A percentile compares a stretch with the other conserved stretches of the same genome.
These are phyloP conservation scores for Mangifera indica DNA, from an alignment of 345 rosid genomes.

Conservation along the genomic window DNA sequence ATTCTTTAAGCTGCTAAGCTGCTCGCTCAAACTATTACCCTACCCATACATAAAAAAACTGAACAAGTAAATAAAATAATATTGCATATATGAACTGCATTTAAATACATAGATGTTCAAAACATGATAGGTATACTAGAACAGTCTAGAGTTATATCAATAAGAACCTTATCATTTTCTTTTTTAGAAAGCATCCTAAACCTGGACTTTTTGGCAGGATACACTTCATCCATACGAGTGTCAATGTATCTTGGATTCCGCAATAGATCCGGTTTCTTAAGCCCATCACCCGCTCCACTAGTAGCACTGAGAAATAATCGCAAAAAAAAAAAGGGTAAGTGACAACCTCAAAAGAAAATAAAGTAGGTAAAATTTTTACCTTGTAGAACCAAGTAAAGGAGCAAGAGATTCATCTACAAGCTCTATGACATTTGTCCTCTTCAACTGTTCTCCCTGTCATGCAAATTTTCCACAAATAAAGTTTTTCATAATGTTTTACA, in stretches of 20 bases:
- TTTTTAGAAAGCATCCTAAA: conserved; percentile 49
- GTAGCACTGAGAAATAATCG: conserved; percentile 21
- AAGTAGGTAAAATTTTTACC: conserved; percentile 33
- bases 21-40: conserved; percentile 52
- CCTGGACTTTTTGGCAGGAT: conserved; percentile 75
- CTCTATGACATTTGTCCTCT: conserved; percentile 47
- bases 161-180: conserved; percentile 65
- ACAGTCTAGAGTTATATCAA: conserved; percentile 4
- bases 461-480: background rate
- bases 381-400: conserved; percentile 36
- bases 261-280: conserved; percentile 46
- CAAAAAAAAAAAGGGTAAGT: conserved; percentile 11
- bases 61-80: conserved; percentile 16
- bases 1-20: conserved; percentile 42
- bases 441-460: conserved; percentile 82
- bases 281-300: conserved; percentile 38
- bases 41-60: conserved; percentile 25
- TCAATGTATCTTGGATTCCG: conserved; percentile 65
- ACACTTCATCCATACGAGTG: conserved; percentile 70
- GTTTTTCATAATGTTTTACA: background rate
- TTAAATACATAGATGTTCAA: background rate
- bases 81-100: background rate
- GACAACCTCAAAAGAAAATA: background rate
- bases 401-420: conserved; percentile 49
- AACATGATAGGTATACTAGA: background rate